A percentile compares a stretch with the other conserved stretches of the same genome.
phyloP scores from a whole-genome alignment of 2,329 filamentous ascomycete genomes.

The Bertia moriformis region DNA sequence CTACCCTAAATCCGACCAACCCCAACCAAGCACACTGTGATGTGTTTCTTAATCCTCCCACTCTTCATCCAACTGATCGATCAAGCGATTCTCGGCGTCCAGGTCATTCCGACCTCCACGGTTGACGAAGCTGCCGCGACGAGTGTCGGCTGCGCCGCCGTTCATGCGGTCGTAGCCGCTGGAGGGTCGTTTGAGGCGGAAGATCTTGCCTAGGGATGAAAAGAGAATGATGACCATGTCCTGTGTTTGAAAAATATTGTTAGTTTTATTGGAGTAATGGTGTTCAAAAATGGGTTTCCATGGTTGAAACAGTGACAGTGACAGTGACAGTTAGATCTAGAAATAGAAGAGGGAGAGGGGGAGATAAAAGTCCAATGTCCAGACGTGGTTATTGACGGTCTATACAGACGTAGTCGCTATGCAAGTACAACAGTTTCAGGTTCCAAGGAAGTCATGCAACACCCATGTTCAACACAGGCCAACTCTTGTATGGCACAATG shows the following conservation, averaged over 20 bases:
- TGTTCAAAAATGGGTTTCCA: not conserved
- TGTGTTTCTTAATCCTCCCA: constrained; percentile 42
- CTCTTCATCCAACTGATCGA: constrained; percentile 55
- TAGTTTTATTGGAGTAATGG: not conserved
- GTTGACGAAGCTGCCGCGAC: no score
- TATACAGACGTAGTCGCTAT: not conserved
- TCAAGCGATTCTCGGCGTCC: constrained; percentile 51
- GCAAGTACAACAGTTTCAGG: no score
- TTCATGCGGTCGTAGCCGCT: constrained; percentile 2
- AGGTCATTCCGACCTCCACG: constrained; percentile 14
- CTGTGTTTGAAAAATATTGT: not conserved
- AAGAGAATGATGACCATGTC: not conserved
- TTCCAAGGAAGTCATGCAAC: no score
- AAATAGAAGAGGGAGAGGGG: no score
- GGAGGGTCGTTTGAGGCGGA: constrained; percentile 2
- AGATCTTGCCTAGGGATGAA: not conserved
- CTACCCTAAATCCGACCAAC: no score
- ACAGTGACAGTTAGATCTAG: no score
- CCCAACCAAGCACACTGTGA: no score
- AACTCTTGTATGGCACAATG: no score
- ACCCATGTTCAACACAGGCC: no score
- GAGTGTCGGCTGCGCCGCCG: constrained; percentile 1
- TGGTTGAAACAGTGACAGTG: not conserved
- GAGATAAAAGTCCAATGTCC: not conserved
- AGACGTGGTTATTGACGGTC: not conserved